phyloP scores from a whole-genome alignment of 768 basidiomycete genomes.

The Russula ochroleuca region DNA sequence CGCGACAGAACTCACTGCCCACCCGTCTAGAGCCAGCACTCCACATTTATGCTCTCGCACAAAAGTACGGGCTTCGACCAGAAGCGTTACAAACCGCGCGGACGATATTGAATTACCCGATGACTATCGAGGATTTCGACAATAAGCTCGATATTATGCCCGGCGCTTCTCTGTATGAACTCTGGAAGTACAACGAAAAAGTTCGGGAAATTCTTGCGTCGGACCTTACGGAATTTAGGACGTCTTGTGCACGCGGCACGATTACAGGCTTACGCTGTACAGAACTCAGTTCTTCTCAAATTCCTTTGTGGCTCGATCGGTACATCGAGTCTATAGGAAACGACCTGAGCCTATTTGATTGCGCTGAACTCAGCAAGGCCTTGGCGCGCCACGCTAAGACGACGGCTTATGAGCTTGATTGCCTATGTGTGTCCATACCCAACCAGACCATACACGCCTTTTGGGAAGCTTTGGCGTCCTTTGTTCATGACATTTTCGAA shows the following conservation, averaged over 20 bases:
- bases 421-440: neutral
- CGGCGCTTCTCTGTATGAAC: conserved; percentile 2
- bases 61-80: neutral
- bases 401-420: neutral
- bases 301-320: neutral
- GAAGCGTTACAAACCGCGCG: neutral
- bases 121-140: neutral
- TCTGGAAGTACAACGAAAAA: conserved; percentile 13
- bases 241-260: neutral
- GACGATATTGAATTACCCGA: neutral
- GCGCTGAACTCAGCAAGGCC: neutral
- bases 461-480: neutral
- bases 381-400: neutral
- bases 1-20: neutral
- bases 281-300: neutral
- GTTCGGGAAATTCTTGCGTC: neutral
- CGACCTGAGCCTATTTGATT: neutral
- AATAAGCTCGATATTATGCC: neutral
- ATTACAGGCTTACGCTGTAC: neutral
- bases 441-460: neutral
- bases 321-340: neutral
- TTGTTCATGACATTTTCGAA: neutral
- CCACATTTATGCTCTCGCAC: neutral
- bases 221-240: neutral
- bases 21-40: neutral